Evolutionary conservation across 495 filamentous ascomycete genomes (phyloP), one percentile per base, ranked within the genome.

Genomic region (Jackrogersella minutella): DNA sequence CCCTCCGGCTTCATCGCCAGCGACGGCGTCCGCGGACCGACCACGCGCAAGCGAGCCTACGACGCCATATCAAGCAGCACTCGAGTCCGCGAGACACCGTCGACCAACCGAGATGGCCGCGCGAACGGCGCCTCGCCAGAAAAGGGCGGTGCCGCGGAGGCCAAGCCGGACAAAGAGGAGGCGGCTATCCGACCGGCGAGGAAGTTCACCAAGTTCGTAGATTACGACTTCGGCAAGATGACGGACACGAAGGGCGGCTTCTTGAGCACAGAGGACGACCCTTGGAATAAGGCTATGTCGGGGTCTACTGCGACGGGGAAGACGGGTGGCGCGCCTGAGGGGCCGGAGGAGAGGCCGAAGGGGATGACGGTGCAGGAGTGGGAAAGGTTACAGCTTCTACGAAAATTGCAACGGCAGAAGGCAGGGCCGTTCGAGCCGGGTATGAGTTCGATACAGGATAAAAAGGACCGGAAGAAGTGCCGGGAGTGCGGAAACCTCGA

Each of bases 211-310:
- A 92, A 93, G 76, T 98, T 88, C 77, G 91, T 99, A 67, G 95
- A 99, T 60, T 97, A 97, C 76, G 96, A 99, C 79, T 93, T 99
- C 67, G 91, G 89, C 65, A 93, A 93, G 79, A 99, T 99, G 92
- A 94, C 89, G 11, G 95, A 99, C 74, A 97, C 95, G 5, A 97
- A 97, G 70, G 95, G 95, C 39, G 95, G 95, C 0, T 99, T 99
- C 75, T 75, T 99, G 62, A 90, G 88, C 21, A 81, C 84, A 0
- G 90, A 93, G 62, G 95, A 99, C 72, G 95, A 99, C 74, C 95
- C 95, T 1, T 87, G 87, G 74, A 97, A 96, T 71, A 90, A 88
- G 58, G 89, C 87, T 4, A 79, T 96, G 62, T 85, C 91, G 51
- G 78, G 81, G 0, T 78, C 76, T 0, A 77, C 30, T 24, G 34